These are phyloP conservation scores for Komagataella pastoris DNA, from an alignment of 805 yeast species.

Conservation along the genomic window DNA sequence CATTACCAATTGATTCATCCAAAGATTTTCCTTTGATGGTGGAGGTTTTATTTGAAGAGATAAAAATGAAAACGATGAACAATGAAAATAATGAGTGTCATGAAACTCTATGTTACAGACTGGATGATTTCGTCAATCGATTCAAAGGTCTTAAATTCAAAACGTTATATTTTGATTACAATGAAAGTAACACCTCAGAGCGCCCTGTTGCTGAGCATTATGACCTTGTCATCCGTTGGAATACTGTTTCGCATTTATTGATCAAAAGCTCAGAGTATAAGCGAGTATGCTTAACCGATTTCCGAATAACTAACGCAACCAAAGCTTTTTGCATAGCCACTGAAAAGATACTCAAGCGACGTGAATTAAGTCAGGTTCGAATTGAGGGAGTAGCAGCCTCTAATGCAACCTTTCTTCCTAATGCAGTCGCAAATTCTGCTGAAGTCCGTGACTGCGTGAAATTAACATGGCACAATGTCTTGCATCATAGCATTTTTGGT, in stretches of 20 bases:
- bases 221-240: not conserved
- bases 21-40: not conserved
- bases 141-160: not conserved
- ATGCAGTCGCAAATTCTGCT: not conserved
- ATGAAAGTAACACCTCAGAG: not conserved
- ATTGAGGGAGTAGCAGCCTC: conserved; percentile 2
- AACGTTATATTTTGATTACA: not conserved
- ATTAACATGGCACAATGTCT: conserved; percentile 37
- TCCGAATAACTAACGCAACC: not conserved
- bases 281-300: not conserved
- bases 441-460: conserved; percentile 23
- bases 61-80: too few relatives aligned
- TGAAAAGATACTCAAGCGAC: conserved; percentile 1
- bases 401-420: conserved; percentile 1
- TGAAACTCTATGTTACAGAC: not conserved
- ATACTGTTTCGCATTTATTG: too few relatives aligned
- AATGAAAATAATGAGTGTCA: not conserved
- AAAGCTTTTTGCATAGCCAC: conserved; percentile 1
- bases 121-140: not conserved
- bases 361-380: conserved; percentile 7
- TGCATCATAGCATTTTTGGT: conserved; percentile 37
- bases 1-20: not conserved
- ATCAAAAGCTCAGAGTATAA: not conserved
- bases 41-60: not conserved
- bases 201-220: not conserved